A percentile compares a stretch with the other conserved stretches of the same genome.
Conservation (phyloP, 306 rosid genomes). For the Dryas drummondii region DNA sequence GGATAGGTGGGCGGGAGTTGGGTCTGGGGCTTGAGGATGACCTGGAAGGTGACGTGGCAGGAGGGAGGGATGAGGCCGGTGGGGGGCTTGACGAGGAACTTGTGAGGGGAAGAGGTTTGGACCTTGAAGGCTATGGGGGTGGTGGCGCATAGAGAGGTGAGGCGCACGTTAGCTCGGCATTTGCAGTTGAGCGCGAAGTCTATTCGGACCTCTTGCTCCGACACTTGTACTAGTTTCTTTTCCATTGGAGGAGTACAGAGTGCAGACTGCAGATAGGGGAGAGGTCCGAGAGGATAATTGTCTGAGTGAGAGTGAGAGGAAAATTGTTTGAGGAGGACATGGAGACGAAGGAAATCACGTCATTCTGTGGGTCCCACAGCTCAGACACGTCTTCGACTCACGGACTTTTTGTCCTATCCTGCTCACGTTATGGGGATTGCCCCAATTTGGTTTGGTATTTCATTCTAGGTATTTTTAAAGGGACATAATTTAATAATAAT, state of each 20-base stretch:
- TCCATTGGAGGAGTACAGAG: conserved; percentile 15
- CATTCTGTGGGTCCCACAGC: conserved; percentile 14
- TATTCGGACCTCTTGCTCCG: conserved; percentile 61
- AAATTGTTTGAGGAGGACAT: background rate
- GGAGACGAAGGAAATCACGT: conserved; percentile 3
- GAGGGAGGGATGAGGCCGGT: conserved; percentile 54
- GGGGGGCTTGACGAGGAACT: conserved; percentile 78
- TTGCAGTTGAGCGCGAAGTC: conserved; percentile 55
- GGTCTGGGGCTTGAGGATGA: conserved; percentile 75
- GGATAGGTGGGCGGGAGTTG: conserved; percentile 58
- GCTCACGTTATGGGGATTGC: no score
- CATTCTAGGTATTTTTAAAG: no score
- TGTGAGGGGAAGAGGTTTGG: conserved; percentile 73
- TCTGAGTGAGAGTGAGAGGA: no score
- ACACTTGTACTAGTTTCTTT: conserved; percentile 53
- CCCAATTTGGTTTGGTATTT: no score
- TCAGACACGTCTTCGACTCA: background rate
- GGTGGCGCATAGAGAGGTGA: conserved; percentile 43
- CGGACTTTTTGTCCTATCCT: background rate
- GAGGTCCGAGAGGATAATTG: background rate
- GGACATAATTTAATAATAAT: no score
- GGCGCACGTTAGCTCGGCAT: conserved; percentile 63
- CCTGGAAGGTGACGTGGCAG: conserved; percentile 58
- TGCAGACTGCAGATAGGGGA: background rate
- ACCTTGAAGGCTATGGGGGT: conserved; percentile 63